Evolutionary conservation across 1,284 basidiomycete species (phyloP).

Genomic region (Cystobasidium sp.): DNA sequence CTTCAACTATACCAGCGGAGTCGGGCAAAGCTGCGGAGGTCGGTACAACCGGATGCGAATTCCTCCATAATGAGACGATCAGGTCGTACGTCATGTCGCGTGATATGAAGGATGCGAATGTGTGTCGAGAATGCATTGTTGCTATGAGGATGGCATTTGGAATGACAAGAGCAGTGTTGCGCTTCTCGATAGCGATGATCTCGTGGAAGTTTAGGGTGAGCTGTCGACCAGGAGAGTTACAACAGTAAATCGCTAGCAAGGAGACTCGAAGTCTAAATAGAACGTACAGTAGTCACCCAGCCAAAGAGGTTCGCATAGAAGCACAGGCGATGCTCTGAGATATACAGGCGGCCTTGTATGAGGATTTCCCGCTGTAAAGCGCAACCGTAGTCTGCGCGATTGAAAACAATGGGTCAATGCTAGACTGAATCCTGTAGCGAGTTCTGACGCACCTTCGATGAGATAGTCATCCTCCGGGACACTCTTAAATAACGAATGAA

Average conservation of each 20-base stretch:
- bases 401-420: slow-evolving; percentile 42
- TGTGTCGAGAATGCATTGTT: slow-evolving; percentile 79
- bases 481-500: slow-evolving; percentile 84
- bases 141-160: slow-evolving; percentile 94
- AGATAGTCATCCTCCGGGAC: slow-evolving; percentile 95
- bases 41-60: slow-evolving; percentile 77
- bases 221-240: slow-evolving; percentile 59
- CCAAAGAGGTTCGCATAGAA: slow-evolving; percentile 99
- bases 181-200: slow-evolving; percentile 88
- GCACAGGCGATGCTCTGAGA: slow-evolving; percentile 97
- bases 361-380: slow-evolving; percentile 94
- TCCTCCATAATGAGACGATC: slow-evolving; percentile 92
- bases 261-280: background rate
- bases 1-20: slow-evolving; percentile 43
- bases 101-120: slow-evolving; percentile 93
- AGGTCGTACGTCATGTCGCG: slow-evolving; percentile 96
- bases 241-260: slow-evolving; percentile 24
- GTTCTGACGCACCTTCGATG: too few species aligned
- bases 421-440: too few species aligned
- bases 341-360: slow-evolving; percentile 92
- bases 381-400: slow-evolving; percentile 81
- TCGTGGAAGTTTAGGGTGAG: slow-evolving; percentile 90
- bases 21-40: slow-evolving; percentile 57
- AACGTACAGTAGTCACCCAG: slow-evolving; percentile 86
- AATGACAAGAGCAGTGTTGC: slow-evolving; percentile 98